Conservation (phyloP, 331 rosid species). For the Telfairia occidentalis region DNA sequence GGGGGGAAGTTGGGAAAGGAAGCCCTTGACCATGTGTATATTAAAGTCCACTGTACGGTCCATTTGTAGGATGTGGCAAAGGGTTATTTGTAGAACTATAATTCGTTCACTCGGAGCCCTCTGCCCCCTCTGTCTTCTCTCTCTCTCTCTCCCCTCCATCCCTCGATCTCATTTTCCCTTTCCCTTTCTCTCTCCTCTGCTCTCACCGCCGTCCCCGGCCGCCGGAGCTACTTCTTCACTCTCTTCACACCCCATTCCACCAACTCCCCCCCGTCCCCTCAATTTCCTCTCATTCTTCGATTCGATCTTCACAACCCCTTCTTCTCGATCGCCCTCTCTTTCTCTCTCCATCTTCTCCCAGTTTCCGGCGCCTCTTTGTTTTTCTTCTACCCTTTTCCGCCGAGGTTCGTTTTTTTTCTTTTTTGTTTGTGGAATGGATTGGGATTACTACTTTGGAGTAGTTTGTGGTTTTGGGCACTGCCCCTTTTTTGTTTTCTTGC, state of each 20-base stretch:
- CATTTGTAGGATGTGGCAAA: slow-evolving; percentile 10
- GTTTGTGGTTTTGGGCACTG: not conserved
- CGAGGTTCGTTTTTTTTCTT: not conserved
- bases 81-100: slow-evolving; percentile 3
- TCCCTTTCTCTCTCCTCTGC: not conserved
- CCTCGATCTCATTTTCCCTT: slow-evolving; percentile 4
- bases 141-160: not conserved
- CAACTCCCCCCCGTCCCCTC: not conserved
- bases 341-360: not conserved
- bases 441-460: not conserved
- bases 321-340: not conserved
- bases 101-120: no score
- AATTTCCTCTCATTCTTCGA: slow-evolving; percentile 1
- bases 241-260: not conserved
- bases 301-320: not conserved
- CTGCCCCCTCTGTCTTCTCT: not conserved
- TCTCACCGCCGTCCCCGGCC: slow-evolving; percentile 1
- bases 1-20: not conserved
- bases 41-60: slow-evolving; percentile 10
- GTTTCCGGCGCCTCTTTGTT: not conserved
- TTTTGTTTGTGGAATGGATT: not conserved
- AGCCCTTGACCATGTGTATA: not conserved
- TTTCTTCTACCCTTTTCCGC: slow-evolving; percentile 1
- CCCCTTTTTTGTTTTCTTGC: not conserved
- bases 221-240: slow-evolving; percentile 9